Percentiles rank a stretch among this genome's conserved stretches.
Conservation (phyloP, 2,329 filamentous ascomycete species). For the Alternaria sp. region DNA sequence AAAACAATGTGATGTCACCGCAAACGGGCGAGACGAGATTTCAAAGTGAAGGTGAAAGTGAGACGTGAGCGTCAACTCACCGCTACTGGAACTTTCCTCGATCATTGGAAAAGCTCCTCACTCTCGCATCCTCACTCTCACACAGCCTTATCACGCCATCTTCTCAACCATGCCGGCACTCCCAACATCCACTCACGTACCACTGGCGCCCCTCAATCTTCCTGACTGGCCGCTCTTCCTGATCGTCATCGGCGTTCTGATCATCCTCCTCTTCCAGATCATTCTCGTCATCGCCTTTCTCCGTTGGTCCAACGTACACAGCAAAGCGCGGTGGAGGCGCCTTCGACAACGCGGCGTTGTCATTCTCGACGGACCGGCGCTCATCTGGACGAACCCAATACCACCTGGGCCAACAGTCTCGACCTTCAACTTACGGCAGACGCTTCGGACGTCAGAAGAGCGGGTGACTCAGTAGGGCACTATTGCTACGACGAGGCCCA, state of each 20-base stretch:
- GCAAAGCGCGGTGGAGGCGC: conserved; percentile 18
- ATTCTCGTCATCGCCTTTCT: not conserved
- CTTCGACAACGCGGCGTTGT: conserved; percentile 18
- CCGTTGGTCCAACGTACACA: conserved; percentile 2
- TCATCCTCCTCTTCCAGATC: conserved; percentile 7
- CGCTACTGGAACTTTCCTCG: too few species aligned
- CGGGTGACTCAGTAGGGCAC: not conserved
- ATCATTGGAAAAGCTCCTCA: not conserved
- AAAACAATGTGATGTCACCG: not conserved
- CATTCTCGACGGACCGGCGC: conserved; percentile 13
- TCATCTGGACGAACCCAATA: conserved; percentile 19
- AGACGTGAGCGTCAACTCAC: not conserved
- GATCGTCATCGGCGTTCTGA: conserved; percentile 1
- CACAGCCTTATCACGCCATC: not conserved
- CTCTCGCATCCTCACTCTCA: not conserved
- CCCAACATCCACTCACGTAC: not conserved
- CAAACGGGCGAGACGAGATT: not conserved
- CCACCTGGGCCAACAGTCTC: conserved; percentile 10
- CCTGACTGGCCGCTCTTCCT: conserved; percentile 11
- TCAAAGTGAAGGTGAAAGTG: not conserved
- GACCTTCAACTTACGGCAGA: conserved; percentile 12
- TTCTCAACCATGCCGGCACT: not conserved
- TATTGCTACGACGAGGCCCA: not conserved
- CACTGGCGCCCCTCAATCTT: not conserved
- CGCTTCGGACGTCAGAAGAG: not conserved